Percentiles rank a stretch among this genome's conserved stretches.
These are phyloP conservation scores for Arachis hypogaea DNA, from an alignment of 306 rosid genomes.

Conservation along the genomic window DNA sequence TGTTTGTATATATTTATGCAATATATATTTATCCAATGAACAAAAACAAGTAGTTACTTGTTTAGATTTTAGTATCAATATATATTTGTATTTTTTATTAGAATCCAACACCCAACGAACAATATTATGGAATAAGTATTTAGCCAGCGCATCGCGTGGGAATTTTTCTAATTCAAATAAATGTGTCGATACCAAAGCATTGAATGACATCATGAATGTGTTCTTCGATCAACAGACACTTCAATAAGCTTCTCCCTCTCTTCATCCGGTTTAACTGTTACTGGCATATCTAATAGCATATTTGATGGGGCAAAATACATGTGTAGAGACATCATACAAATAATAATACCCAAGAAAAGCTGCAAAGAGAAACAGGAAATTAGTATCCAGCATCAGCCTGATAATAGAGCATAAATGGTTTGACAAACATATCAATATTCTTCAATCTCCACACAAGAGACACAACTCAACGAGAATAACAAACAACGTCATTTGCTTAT, in stretches of 20 bases:
- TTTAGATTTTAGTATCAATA: too few species aligned
- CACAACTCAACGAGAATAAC: background rate
- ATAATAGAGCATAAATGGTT: slow-evolving; percentile 22
- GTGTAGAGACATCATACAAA: slow-evolving; percentile 94
- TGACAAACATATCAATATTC: slow-evolving; percentile 19
- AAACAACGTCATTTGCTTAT: slow-evolving; percentile 21
- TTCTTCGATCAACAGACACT: slow-evolving; percentile 63
- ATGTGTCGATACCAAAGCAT: slow-evolving; percentile 39
- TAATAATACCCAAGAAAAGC: slow-evolving; percentile 88
- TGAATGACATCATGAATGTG: slow-evolving; percentile 55
- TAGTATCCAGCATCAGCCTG: slow-evolving; percentile 22
- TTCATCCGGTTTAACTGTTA: slow-evolving; percentile 62
- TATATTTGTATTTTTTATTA: too few species aligned
- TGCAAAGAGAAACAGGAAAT: slow-evolving; percentile 46
- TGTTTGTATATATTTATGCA: too few species aligned
- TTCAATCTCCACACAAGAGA: slow-evolving; percentile 12
- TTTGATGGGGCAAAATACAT: slow-evolving; percentile 92
- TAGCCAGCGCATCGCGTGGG: too few species aligned
- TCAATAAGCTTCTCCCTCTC: slow-evolving; percentile 56
- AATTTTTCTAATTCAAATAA: background rate
- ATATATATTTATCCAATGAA: too few species aligned
- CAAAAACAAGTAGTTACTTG: too few species aligned
- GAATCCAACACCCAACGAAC: too few species aligned
- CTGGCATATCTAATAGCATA: slow-evolving; percentile 71
- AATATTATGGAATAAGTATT: too few species aligned